Conservation (phyloP, 169 alveolate genomes). For the Cryptosporidium parvum region DNA sequence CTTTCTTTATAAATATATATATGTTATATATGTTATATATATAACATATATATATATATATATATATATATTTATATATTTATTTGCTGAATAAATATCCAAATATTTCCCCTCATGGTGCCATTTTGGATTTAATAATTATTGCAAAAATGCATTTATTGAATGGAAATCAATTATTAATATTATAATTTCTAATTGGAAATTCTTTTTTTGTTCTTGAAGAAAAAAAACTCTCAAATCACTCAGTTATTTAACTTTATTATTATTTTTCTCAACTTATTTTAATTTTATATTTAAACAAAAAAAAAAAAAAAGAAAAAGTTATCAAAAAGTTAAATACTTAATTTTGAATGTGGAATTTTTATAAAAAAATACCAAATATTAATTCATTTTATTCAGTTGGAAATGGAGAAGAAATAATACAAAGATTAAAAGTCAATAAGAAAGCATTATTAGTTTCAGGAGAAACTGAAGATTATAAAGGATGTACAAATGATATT, state of each 20-base stretch:
- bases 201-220: too few species aligned
- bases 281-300: background rate
- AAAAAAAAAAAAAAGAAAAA: background rate
- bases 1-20: too few species aligned
- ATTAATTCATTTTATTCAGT: background rate
- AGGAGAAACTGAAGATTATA: constrained; percentile 36
- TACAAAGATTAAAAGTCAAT: background rate
- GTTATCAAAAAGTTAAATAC: too few species aligned
- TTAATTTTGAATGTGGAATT: constrained; percentile 25
- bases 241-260: too few species aligned
- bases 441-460: constrained; percentile 59
- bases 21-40: too few species aligned
- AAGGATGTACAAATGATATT: constrained; percentile 70
- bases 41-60: too few species aligned
- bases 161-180: background rate
- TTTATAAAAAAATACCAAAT: constrained; percentile 1
- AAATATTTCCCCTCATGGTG: constrained; percentile 5
- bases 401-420: background rate
- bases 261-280: background rate
- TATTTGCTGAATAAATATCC: background rate
- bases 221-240: too few species aligned
- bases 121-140: background rate
- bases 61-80: too few species aligned
- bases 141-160: constrained; percentile 22
- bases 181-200: background rate